Evolutionary conservation across 495 filamentous ascomycete species (phyloP), one percentile per base, ranked within the genome.

Genomic region (Penicillium taxi): DNA sequence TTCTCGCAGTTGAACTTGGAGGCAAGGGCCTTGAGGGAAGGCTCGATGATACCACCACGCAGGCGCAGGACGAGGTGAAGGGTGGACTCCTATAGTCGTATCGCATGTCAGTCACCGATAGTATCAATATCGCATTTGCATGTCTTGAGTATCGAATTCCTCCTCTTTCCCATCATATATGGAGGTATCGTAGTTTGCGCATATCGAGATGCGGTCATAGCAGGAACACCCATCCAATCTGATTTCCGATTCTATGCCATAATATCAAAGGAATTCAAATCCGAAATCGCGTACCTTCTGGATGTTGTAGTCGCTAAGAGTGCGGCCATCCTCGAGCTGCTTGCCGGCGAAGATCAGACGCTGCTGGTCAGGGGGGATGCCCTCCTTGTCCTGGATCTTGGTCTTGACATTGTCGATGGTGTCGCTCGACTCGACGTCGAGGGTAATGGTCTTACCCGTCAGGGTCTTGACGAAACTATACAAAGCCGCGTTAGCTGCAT

Each of bases 1-100:
- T 98, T 98, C 46, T 98, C 91, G 82, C 90, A 96, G 77, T 98
- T 98, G 80, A 88, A 96, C 77, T 95, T 96, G 73, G 79, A 84
- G 50, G 91, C 91, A 48, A 98, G 82, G 42, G 87, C 93, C 80
- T 98, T 98, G 56, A 98, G 79, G 53, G 87, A 94, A 56, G 91
- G 91, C 77, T 98, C 91, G 61, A 98, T 98, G 74, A 98, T 89
- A 73, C 91, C 91, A 72, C 91, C 91, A 75, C 91, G 89, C 53
- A 98, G 90, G 77, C 91, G 88, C 64, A 98, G 90, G 66, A 96
- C 91, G 52, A 98, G 74, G 75, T 98, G 91, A 58, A 98, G 91
- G 50, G 91, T 98, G 39, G 90, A 95, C 78, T 96, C 90, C 90
- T 94, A 48, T 58, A 56, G 39, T 34, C 26, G 29, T 26, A 40